Percentiles rank a stretch among this genome's conserved stretches.
Evolutionary conservation across 192 early-diverging fungal species (phyloP).

Genomic region (Umbelopsis vinacea): DNA sequence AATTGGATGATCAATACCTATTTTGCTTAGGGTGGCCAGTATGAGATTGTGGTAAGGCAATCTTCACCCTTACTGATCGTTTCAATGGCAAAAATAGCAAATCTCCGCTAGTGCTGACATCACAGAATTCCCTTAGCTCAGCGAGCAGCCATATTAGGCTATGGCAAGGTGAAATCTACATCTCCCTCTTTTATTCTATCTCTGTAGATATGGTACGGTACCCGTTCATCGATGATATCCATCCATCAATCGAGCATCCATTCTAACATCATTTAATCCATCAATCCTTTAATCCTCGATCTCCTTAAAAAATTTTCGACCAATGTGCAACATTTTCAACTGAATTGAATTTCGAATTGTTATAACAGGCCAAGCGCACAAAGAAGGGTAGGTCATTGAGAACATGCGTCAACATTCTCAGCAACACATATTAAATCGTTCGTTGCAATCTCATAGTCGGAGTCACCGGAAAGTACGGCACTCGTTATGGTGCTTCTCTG

Average conservation of each 20-base stretch:
- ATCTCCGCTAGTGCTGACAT: no score
- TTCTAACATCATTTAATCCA: constrained; percentile 12
- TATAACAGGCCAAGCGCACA: constrained; percentile 84
- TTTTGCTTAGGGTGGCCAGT: no score
- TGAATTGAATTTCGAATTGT: not conserved
- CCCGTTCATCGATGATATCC: constrained; percentile 24
- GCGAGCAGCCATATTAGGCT: not conserved
- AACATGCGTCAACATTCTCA: not conserved
- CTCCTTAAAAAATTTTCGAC: not conserved
- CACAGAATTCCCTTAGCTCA: not conserved
- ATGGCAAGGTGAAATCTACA: not conserved
- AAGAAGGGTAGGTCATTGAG: constrained; percentile 70
- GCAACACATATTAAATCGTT: not conserved
- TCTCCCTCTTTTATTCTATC: constrained; percentile 25
- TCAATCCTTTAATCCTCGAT: constrained; percentile 11
- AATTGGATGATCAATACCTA: no score
- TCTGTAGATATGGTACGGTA: constrained; percentile 23
- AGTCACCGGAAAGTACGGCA: constrained; percentile 99
- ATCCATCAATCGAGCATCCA: constrained; percentile 27
- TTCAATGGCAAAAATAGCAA: no score
- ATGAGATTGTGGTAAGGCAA: no score
- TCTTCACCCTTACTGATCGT: no score
- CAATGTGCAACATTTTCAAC: constrained; percentile 7
- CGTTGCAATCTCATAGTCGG: constrained; percentile 58
- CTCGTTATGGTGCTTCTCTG: constrained; percentile 99